A percentile compares a stretch with the other conserved stretches of the same genome.
Conservation (phyloP, 2,329 filamentous ascomycete species). For the Ascochyta koolunga region DNA sequence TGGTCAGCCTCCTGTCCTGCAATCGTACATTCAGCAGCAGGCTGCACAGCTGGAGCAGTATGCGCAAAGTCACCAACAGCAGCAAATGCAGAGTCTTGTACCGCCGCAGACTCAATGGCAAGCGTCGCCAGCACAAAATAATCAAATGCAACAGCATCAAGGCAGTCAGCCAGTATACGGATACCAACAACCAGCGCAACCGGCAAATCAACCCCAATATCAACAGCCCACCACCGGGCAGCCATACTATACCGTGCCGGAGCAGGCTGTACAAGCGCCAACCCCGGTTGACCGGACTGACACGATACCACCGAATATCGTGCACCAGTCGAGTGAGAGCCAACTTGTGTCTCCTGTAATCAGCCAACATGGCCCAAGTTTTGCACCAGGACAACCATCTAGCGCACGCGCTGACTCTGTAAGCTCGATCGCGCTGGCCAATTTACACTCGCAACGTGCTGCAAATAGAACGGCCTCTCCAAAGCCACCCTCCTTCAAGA, state of each 20-base stretch:
- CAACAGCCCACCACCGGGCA: conserved; percentile 27
- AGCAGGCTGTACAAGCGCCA: conserved; percentile 34
- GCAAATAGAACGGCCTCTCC: conserved; percentile 34
- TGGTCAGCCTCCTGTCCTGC: conserved; percentile 15
- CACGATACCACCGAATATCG: conserved; percentile 32
- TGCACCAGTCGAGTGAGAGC: conserved; percentile 35
- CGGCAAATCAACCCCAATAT: conserved; percentile 4
- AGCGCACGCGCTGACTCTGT: conserved; percentile 37
- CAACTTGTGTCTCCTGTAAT: conserved; percentile 44
- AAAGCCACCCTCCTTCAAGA: conserved; percentile 24
- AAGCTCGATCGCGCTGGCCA: conserved; percentile 42
- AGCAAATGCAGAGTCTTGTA: conserved; percentile 13
- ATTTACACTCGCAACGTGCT: conserved; percentile 33
- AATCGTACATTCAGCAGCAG: conserved; percentile 25
- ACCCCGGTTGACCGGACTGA: conserved; percentile 34
- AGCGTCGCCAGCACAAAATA: conserved; percentile 20
- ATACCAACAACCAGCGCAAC: conserved; percentile 7
- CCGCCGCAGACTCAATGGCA: conserved; percentile 32
- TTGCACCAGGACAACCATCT: conserved; percentile 21
- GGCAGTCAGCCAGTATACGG: conserved; percentile 14
- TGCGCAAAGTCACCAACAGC: conserved; percentile 13
- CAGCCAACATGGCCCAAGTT: conserved; percentile 35
- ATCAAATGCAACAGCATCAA: conserved; percentile 20
- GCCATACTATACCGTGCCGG: conserved; percentile 23
- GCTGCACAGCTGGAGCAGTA: conserved; percentile 12